Percentiles rank a stretch among this genome's conserved stretches.
These are phyloP conservation scores for Aphanocladium album DNA, from an alignment of 2,329 filamentous ascomycete species.

Conservation along the genomic window DNA sequence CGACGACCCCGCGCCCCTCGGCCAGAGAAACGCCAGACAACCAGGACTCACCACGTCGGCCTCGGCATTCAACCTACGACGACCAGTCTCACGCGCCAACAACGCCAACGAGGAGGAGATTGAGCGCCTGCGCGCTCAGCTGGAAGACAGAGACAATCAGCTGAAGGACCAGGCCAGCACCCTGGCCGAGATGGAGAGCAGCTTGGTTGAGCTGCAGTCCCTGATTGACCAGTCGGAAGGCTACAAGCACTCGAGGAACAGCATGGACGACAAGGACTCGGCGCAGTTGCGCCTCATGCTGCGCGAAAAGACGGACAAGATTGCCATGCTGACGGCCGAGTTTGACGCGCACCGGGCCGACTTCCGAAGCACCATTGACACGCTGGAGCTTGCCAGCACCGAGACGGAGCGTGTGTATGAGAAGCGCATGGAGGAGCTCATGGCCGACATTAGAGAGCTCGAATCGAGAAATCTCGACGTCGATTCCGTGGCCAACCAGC, in stretches of 20 bases:
- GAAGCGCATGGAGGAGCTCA: constrained; percentile 79
- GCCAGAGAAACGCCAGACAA: constrained; percentile 45
- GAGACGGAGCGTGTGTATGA: constrained; percentile 97
- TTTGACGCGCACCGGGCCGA: constrained; percentile 94
- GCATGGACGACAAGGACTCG: constrained; percentile 65
- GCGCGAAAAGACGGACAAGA: constrained; percentile 95
- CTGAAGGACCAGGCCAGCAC: constrained; percentile 82
- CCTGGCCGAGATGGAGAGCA: constrained; percentile 84
- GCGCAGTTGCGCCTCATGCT: constrained; percentile 74
- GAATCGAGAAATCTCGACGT: constrained; percentile 84
- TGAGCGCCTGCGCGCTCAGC: constrained; percentile 63
- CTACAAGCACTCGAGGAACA: constrained; percentile 37
- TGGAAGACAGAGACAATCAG: constrained; percentile 81
- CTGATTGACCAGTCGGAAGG: constrained; percentile 59
- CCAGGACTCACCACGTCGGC: constrained; percentile 51
- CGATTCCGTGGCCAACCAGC: constrained; percentile 80
- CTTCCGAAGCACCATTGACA: constrained; percentile 95
- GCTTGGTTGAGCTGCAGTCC: constrained; percentile 68
- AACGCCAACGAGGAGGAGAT: constrained; percentile 63
- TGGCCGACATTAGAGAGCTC: constrained; percentile 76
- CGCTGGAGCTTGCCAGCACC: constrained; percentile 87
- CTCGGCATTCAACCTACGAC: constrained; percentile 48
- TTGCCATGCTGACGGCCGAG: constrained; percentile 84
- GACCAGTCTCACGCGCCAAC: constrained; percentile 50
- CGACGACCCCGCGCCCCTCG: constrained; percentile 52